Base-by-base conservation (phyloP, 2,329 filamentous ascomycete genomes). In the Pochonia chlamydosporia region DNA sequence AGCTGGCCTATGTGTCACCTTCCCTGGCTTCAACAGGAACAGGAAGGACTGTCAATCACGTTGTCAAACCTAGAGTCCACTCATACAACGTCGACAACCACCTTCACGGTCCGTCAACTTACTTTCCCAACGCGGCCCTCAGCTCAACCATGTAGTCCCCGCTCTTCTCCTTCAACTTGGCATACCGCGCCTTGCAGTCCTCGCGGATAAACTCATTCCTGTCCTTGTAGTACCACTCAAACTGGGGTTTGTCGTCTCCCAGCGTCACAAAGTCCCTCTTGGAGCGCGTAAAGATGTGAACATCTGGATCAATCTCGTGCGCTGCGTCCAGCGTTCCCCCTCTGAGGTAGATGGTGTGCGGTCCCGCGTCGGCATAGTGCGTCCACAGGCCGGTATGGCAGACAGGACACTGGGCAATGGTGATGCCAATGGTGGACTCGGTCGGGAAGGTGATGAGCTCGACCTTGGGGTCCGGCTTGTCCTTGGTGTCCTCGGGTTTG, bases 251-350 rank as follows among this genome's bases (percentile, higher is more conserved):
- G 9, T 54, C 65, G 40, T 66, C 61, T 3, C 52, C 52, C 45
- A 74, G 49, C 26, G 58, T 47, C 45, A 75, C 49, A 57, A 70
- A 75, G 11, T 56, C 52, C 49, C 59, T 51, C 47, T 68, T 71
- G 47, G 63, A 68, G 28, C 59, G 55, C 16, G 62, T 65, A 50
- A 59, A 76, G 43, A 74, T 70, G 56, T 76, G 71, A 18, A 69
- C 63, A 54, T 74, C 69, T 1, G 72, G 72, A n/a, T 62, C 59
- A 7, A 71, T 52, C 45, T 63, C 55, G 51, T 61, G 59, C 6
- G 64, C 58, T 13, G 56, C 52, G 54, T 73, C 72, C 41, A 76
- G 59, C 10, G 72, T 75, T 3, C 73, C 71, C 23, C 63, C 67
- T 33, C 69, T 64, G 9, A 77, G 52, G 51, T 66, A 74, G 14